These are phyloP conservation scores for Yueomyces sp. DNA, from an alignment of 805 yeast genomes.

Conservation along the genomic window DNA sequence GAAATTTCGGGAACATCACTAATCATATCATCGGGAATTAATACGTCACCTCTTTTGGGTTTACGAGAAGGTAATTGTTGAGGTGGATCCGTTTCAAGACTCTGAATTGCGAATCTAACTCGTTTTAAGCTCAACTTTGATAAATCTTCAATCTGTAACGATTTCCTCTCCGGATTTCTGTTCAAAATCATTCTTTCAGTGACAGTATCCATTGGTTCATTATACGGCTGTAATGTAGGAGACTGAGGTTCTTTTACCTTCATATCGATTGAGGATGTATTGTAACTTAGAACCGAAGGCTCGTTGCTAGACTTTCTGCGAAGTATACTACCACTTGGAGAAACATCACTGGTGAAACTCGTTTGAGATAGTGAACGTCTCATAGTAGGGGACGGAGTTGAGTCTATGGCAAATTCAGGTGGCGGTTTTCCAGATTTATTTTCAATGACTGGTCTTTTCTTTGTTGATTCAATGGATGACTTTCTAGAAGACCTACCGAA, in stretches of 20 bases:
- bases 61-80: slow-evolving; percentile 84
- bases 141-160: slow-evolving; percentile 21
- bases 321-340: too few species aligned
- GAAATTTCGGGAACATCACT: slow-evolving; percentile 50
- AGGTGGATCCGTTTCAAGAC: slow-evolving; percentile 71
- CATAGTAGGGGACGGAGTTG: slow-evolving; percentile 1
- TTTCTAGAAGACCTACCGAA: slow-evolving; percentile 11
- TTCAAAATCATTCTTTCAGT: slow-evolving; percentile 29
- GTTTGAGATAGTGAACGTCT: slow-evolving; percentile 1
- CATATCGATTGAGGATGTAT: neutral
- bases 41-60: slow-evolving; percentile 70
- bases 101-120: slow-evolving; percentile 68
- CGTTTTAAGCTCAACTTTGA: slow-evolving; percentile 32
- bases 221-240: neutral
- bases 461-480: neutral
- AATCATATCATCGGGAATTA: slow-evolving; percentile 51
- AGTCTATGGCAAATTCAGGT: neutral
- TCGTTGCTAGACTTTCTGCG: too few species aligned
- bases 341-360: too few species aligned
- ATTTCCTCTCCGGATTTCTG: slow-evolving; percentile 30
- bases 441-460: neutral
- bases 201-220: neutral
- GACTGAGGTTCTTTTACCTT: slow-evolving; percentile 5
- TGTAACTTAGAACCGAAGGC: too few species aligned
- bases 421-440: neutral